A percentile compares a stretch with the other conserved stretches of the same genome.
phyloP scores from a whole-genome alignment of 2,329 filamentous ascomycete genomes.

The Ceratocystis albifundus region DNA sequence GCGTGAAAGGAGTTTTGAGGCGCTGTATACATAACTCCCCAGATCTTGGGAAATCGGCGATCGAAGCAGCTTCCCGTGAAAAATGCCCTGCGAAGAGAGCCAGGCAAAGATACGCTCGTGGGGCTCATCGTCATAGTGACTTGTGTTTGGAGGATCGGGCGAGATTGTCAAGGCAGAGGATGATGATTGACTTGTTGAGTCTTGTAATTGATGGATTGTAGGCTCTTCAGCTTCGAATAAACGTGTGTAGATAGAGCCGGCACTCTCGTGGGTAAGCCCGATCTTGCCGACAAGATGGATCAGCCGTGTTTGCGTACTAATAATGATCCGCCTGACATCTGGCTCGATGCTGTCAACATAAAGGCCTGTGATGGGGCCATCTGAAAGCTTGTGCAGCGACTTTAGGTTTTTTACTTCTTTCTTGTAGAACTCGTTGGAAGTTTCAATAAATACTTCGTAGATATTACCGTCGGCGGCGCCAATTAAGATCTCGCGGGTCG shows the following conservation, averaged over 20 bases:
- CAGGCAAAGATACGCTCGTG: constrained; percentile 74
- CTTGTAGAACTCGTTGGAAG: constrained; percentile 85
- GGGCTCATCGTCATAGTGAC: constrained; percentile 43
- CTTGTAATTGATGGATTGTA: constrained; percentile 54
- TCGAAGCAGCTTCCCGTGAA: constrained; percentile 67
- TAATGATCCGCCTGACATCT: constrained; percentile 67
- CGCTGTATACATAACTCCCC: constrained; percentile 62
- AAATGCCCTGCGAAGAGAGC: constrained; percentile 77
- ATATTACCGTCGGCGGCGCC: constrained; percentile 89
- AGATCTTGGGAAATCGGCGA: constrained; percentile 49
- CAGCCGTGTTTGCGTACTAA: constrained; percentile 66
- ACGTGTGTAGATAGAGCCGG: constrained; percentile 72
- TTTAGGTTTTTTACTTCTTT: constrained; percentile 90
- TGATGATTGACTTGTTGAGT: not conserved
- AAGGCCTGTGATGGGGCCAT: constrained; percentile 73
- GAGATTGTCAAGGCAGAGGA: constrained; percentile 61
- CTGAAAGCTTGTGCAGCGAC: constrained; percentile 66
- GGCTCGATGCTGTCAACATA: constrained; percentile 66
- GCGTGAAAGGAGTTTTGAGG: constrained; percentile 64
- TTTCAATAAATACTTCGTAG: constrained; percentile 91
- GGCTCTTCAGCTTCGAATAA: constrained; percentile 83
- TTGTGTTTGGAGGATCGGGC: constrained; percentile 53
- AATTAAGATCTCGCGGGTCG: constrained; percentile 84
- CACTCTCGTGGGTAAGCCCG: constrained; percentile 64
- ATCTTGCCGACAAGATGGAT: constrained; percentile 72